phyloP scores from a whole-genome alignment of 805 yeast genomes.

The Torulaspora quercuum region DNA sequence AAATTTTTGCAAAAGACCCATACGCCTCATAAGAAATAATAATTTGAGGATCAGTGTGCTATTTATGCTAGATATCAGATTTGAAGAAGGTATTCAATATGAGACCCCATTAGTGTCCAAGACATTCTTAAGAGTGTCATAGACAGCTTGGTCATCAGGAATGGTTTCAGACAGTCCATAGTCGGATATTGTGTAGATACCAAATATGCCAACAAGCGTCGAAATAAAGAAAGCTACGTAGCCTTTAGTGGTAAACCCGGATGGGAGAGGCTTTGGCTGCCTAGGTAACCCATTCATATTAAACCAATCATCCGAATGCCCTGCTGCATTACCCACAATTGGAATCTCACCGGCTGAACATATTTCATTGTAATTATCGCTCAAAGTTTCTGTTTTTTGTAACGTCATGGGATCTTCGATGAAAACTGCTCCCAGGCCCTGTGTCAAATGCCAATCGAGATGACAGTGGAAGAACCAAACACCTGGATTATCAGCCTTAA shows the following conservation, averaged over 20 bases:
- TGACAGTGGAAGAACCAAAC: constrained; percentile 95
- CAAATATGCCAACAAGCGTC: constrained; percentile 54
- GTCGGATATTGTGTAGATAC: constrained; percentile 54
- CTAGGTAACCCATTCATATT: constrained; percentile 56
- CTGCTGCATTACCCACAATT: constrained; percentile 71
- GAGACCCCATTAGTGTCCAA: constrained; percentile 30
- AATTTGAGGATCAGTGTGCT: too few species aligned
- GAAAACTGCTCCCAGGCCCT: constrained; percentile 70
- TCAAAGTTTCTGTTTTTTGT: constrained; percentile 43
- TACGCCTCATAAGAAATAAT: constrained; percentile 8
- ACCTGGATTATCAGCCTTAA: constrained; percentile 85
- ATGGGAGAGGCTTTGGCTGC: constrained; percentile 62
- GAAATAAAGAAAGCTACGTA: constrained; percentile 59
- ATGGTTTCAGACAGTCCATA: constrained; percentile 65
- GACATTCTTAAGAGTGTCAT: constrained; percentile 38
- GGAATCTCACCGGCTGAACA: constrained; percentile 50
- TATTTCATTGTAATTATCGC: constrained; percentile 46
- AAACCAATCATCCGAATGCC: constrained; percentile 50
- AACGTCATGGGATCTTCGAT: constrained; percentile 65
- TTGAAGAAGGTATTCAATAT: constrained; percentile 4
- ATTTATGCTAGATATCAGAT: constrained; percentile 1
- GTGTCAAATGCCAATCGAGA: constrained; percentile 79
- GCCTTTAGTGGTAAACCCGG: constrained; percentile 68
- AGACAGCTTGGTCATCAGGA: constrained; percentile 45
- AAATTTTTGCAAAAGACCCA: constrained; percentile 10